phyloP scores from a whole-genome alignment of 257 asterid genomes.

The Lantana camara region DNA sequence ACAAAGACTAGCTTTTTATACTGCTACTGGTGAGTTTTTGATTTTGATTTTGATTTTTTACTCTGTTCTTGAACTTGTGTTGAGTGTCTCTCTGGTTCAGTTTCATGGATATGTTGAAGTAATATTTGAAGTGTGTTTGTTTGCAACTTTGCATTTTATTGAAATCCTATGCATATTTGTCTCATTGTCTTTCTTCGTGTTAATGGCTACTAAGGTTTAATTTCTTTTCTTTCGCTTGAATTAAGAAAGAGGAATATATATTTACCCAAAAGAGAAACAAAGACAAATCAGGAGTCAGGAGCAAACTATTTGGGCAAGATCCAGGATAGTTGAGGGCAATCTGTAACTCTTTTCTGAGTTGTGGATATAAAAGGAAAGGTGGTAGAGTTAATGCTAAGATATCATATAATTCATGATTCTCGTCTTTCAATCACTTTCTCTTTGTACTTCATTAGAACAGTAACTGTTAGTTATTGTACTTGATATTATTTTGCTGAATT shows the following conservation, averaged over 20 bases:
- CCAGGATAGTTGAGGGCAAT: neutral
- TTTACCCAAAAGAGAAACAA: neutral
- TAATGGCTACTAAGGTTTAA: neutral
- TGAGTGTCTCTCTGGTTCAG: neutral
- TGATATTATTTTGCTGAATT: neutral
- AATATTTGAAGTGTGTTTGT: neutral
- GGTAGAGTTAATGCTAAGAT: neutral
- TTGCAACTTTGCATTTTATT: slow-evolving; percentile 20
- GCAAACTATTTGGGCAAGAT: too few relatives aligned
- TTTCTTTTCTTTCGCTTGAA: neutral
- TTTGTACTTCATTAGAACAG: neutral
- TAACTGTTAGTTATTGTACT: neutral
- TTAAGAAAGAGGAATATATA: neutral
- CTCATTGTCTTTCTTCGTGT: slow-evolving; percentile 5
- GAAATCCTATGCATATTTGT: neutral
- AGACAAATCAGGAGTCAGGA: neutral
- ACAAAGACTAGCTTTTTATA: neutral
- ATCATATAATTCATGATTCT: neutral
- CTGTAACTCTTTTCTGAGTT: neutral
- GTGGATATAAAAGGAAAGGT: neutral
- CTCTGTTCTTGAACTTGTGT: neutral
- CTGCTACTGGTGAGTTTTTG: slow-evolving; percentile 34
- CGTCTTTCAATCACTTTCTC: neutral
- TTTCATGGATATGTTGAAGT: slow-evolving; percentile 15
- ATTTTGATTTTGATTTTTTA: slow-evolving; percentile 1